A percentile compares a stretch with the other conserved stretches of the same genome.
phyloP scores from a whole-genome alignment of 345 rosid genomes.

The Hypericum androsaemum region DNA sequence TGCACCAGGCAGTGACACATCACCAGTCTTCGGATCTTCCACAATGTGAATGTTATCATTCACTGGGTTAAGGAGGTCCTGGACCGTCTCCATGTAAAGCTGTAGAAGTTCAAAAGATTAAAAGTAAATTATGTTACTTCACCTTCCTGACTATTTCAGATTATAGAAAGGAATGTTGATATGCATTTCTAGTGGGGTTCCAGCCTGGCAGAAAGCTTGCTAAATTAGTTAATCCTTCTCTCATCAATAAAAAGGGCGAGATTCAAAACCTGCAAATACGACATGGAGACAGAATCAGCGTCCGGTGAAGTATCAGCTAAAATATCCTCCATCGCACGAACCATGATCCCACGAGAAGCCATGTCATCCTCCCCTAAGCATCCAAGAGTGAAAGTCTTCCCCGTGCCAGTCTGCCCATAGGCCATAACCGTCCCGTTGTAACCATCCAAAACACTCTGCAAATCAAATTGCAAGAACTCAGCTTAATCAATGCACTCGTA shows the following conservation, averaged over 20 bases:
- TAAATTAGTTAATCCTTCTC: neutral
- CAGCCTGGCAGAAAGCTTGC: neutral
- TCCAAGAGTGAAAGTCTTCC: slow-evolving; percentile 29
- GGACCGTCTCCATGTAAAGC: slow-evolving; percentile 29
- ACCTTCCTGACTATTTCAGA: neutral
- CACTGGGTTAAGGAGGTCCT: slow-evolving; percentile 25
- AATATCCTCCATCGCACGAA: slow-evolving; percentile 31
- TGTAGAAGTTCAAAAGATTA: neutral
- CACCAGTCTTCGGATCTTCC: slow-evolving; percentile 29
- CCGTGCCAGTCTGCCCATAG: slow-evolving; percentile 29
- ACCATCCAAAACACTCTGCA: slow-evolving; percentile 23
- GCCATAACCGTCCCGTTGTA: slow-evolving; percentile 32
- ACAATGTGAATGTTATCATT: slow-evolving; percentile 25
- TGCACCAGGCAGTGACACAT: slow-evolving; percentile 27
- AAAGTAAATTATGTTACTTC: slow-evolving; percentile 1
- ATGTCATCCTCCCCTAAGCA: slow-evolving; percentile 23
- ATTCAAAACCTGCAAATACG: slow-evolving; percentile 20
- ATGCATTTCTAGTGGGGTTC: neutral
- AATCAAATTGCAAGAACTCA: neutral
- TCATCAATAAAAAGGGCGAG: neutral
- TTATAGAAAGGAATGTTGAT: neutral
- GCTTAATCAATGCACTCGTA: neutral
- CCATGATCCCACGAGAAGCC: slow-evolving; percentile 29
- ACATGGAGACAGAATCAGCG: slow-evolving; percentile 21
- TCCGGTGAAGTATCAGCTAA: slow-evolving; percentile 17